Evolutionary conservation across 2,329 filamentous ascomycete genomes (phyloP), one percentile per base, ranked within the genome.

Genomic region (Sarocladium oryzae): DNA sequence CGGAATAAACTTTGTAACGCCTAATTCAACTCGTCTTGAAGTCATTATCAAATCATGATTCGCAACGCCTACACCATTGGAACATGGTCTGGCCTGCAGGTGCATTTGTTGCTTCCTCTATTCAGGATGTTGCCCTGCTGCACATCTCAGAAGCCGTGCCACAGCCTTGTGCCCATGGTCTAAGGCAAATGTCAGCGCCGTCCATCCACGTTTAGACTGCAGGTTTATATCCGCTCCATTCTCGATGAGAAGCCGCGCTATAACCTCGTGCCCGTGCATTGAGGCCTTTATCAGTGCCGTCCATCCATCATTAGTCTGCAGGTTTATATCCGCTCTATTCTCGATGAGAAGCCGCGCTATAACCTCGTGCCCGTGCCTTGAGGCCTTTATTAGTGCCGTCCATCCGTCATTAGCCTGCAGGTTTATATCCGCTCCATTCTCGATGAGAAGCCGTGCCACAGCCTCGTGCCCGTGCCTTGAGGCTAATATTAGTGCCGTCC

Each of bases 261-360:
- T 26, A 1, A 13, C 50, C 32, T 52, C 26, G 13, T 45, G 49
- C 10, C 49, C 3, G 20, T 45, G 20, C 37, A 8, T 11, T 15
- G 23, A 16, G 18, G 49, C 49, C 16, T 28, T 7, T 30, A 35
- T 43, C 15, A 51, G 49, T 15, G 37, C 49, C 18, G 49, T 51
- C 15, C 2, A 10, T 2, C 9, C 2, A 26, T 2, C 11, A 23
- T 43, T 9, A n/a, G 11, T 6, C 23, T 32, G 15, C 11, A 16
- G 35, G 9, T 41, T 20, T 9, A 21, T 4, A 16, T 50, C 32
- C 16, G 33, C 33, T 16, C 36, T n/a, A 16, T 21, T n/a, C 7
- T 38, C 36, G 15, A 38, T 16, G 18, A 38, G 36, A n/a, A 38
- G 36, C 36, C 28, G 28, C 28, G 70, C 68, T 60, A 63, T 67